Evolutionary conservation across 306 rosid species (phyloP).

Genomic region (Potentilla sterilis): DNA sequence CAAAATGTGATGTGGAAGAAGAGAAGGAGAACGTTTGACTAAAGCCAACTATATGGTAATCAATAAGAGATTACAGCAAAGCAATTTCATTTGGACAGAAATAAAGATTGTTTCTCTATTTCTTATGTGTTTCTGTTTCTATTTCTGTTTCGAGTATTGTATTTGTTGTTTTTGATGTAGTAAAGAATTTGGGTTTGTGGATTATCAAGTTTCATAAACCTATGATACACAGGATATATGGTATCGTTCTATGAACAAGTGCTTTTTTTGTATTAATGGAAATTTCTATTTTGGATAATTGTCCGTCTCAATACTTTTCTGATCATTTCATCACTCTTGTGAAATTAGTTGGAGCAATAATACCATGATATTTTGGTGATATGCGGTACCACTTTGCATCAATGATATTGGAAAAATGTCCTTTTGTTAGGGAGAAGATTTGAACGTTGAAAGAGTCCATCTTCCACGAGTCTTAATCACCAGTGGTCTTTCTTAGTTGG

Average conservation of each 20-base stretch:
- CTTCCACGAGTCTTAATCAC: not conserved
- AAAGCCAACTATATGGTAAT: not conserved
- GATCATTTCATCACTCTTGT: not conserved
- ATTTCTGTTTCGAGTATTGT: not conserved
- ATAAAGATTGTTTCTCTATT: not conserved
- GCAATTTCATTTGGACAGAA: not conserved
- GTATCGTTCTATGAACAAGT: not conserved
- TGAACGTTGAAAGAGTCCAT: not conserved
- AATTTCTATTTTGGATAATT: not conserved
- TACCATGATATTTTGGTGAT: not conserved
- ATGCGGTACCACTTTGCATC: not conserved
- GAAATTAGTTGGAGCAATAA: not conserved
- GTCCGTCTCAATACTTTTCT: not conserved
- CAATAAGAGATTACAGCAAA: not conserved
- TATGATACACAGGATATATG: not conserved
- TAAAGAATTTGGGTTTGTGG: not conserved
- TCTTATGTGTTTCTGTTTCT: not conserved
- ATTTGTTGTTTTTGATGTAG: not conserved
- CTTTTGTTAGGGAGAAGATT: not conserved
- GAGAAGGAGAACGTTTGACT: not conserved
- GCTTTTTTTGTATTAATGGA: not conserved
- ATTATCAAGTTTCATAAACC: not conserved
- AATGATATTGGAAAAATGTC: not conserved
- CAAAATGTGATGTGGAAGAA: not conserved
- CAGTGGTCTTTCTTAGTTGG: not conserved